Evolutionary conservation across 345 rosid species (phyloP), one percentile per base, ranked within the genome.

Genomic region (Salix viminalis): DNA sequence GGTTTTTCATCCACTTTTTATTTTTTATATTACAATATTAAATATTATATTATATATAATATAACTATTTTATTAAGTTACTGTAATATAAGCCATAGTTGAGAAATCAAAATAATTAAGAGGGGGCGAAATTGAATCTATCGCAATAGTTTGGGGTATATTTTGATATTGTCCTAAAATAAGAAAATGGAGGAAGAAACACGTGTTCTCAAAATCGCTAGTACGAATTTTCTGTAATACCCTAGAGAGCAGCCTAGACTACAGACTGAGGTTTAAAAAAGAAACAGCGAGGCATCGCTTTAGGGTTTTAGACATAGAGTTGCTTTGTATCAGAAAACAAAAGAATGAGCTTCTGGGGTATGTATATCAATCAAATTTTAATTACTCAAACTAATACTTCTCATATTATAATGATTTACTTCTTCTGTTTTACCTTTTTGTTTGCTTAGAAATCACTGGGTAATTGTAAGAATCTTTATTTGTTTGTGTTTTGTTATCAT

Each of bases 321-420:
- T 73, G 23, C 69, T 70, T 46, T n/a, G 74, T 13, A 21, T 60
- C 69, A 44, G 62, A 30, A 46, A 44, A 76, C 24, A 30, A 46
- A 18, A 14, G 26, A 34, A 71, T 64, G 75, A 67, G 79, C 48
- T 71, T 70, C 24, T 72, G 76, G 76, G 76, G 80, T 71, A 28
- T 24, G 76, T 26, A 23, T 44, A 13, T 14, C 34, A 3, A 18
- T 50, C 44, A 32, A 7, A 21, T 74, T 30, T 11, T 44, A 13
- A 34, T 26, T 18, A 19, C 2, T 14, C 23, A 14, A 54, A 54
- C 50, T 12, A 48, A 2, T 16, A 15, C 15, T 16, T 69, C 9
- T 46, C 36, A 13, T 46, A 3, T 26, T 69, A 6, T 15, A 13
- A 16, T 18, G 8, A 2, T 65, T 30, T 65, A 56, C 6, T 58